A percentile compares a stretch with the other conserved stretches of the same genome.
Evolutionary conservation across 768 basidiomycete genomes (phyloP).

Genomic region (Polyporus arcularius): DNA sequence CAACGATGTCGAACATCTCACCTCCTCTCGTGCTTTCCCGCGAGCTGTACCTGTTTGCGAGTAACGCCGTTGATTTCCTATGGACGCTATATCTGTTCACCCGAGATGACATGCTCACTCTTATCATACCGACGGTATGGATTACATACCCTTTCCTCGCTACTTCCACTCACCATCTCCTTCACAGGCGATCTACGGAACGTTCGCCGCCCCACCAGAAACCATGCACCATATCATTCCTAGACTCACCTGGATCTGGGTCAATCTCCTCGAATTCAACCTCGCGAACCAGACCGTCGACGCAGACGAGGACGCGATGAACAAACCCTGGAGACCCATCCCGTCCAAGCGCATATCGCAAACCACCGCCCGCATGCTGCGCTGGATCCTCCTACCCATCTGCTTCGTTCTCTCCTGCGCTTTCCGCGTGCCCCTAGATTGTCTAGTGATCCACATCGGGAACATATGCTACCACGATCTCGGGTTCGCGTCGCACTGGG

Average conservation of each 20-base stretch:
- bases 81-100: too few species aligned
- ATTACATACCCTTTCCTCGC: too few species aligned
- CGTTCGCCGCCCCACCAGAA: too few species aligned
- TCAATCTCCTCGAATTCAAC: slow-evolving; percentile 35
- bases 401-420: slow-evolving; percentile 24
- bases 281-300: slow-evolving; percentile 35
- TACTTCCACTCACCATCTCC: too few species aligned
- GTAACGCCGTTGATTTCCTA: too few species aligned
- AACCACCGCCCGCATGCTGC: slow-evolving; percentile 24
- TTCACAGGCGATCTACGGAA: too few species aligned
- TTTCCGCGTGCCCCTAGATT: slow-evolving; percentile 15
- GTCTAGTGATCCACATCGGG: slow-evolving; percentile 8
- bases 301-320: slow-evolving; percentile 33
- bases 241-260: slow-evolving; percentile 28
- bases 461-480: slow-evolving; percentile 35
- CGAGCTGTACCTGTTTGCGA: too few species aligned
- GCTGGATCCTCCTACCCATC: slow-evolving; percentile 33
- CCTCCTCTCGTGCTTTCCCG: too few species aligned
- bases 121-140: too few species aligned
- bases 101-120: too few species aligned
- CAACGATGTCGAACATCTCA: too few species aligned
- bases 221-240: too few species aligned
- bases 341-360: slow-evolving; percentile 36
- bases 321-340: slow-evolving; percentile 40
- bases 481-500: slow-evolving; percentile 26